A percentile compares a stretch with the other conserved stretches of the same genome.
These are phyloP conservation scores for Cardiospermum halicacabum DNA, from an alignment of 345 rosid genomes.

Conservation along the genomic window DNA sequence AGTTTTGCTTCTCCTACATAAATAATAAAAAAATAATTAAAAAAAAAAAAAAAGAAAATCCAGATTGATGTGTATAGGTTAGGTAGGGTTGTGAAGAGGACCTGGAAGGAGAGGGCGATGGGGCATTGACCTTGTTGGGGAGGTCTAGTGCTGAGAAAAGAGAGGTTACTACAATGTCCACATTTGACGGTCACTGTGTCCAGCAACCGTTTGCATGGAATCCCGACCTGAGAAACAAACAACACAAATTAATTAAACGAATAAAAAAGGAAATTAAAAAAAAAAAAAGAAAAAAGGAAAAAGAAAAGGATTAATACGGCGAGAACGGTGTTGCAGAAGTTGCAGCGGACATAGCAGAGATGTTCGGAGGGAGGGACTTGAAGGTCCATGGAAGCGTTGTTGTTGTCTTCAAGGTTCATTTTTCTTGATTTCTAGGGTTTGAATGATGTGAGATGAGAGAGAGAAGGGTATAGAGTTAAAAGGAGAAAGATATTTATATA, in stretches of 20 bases:
- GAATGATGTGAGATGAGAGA: background rate
- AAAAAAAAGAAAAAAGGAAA: background rate
- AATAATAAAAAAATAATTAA: too few species aligned
- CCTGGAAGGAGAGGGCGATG: slow-evolving; percentile 63
- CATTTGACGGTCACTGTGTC: slow-evolving; percentile 97
- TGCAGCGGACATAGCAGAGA: slow-evolving; percentile 96
- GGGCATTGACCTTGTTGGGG: slow-evolving; percentile 62
- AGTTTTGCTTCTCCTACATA: slow-evolving; percentile 55
- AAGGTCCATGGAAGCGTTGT: slow-evolving; percentile 57
- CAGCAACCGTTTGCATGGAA: slow-evolving; percentile 82
- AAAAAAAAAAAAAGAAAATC: background rate
- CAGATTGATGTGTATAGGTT: background rate
- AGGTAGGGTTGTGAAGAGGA: too few species aligned
- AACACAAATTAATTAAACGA: background rate
- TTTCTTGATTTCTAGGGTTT: slow-evolving; percentile 9
- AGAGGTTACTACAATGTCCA: slow-evolving; percentile 92
- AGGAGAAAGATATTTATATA: background rate
- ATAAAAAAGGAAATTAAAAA: background rate
- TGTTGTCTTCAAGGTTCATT: slow-evolving; percentile 71
- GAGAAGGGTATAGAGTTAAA: slow-evolving; percentile 19
- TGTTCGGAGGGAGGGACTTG: slow-evolving; percentile 61
- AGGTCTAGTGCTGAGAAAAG: slow-evolving; percentile 84
- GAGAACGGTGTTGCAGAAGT: slow-evolving; percentile 97
- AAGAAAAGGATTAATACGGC: slow-evolving; percentile 44
- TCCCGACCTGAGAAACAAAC: slow-evolving; percentile 63